Evolutionary conservation across 2,329 filamentous ascomycete genomes (phyloP).

Genomic region (Aspergillus quadrilineatus): DNA sequence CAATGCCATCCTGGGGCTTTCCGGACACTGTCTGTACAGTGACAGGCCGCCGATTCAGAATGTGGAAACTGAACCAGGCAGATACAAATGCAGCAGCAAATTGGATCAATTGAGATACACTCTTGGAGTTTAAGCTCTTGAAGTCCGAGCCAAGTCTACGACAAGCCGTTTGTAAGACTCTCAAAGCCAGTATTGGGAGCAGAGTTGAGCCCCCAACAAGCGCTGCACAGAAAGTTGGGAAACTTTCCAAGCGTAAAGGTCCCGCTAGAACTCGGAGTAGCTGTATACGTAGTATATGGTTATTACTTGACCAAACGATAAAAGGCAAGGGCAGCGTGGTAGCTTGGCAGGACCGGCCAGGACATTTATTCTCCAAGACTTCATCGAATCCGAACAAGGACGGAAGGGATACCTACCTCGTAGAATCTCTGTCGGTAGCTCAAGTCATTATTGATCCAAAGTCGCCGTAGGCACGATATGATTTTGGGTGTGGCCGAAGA

Average conservation of each 20-base stretch:
- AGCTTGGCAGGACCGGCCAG: neutral
- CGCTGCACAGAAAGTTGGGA: constrained; percentile 54
- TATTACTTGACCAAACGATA: constrained; percentile 3
- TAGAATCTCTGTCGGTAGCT: constrained; percentile 34
- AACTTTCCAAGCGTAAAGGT: constrained; percentile 47
- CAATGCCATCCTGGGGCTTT: constrained; percentile 7
- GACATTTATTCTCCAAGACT: neutral
- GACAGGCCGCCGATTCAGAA: constrained; percentile 46
- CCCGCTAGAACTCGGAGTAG: constrained; percentile 38
- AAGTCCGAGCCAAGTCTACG: constrained; percentile 20
- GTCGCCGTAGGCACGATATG: constrained; percentile 37
- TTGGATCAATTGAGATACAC: constrained; percentile 30
- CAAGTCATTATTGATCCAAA: constrained; percentile 33
- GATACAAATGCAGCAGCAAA: constrained; percentile 50
- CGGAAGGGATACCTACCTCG: constrained; percentile 33
- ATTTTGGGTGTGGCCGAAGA: constrained; percentile 49
- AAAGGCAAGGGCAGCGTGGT: neutral
- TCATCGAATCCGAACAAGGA: constrained; percentile 8
- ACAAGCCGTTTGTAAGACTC: constrained; percentile 26
- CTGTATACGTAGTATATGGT: constrained; percentile 32
- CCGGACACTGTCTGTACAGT: constrained; percentile 16
- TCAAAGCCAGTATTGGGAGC: constrained; percentile 36
- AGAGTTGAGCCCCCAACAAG: constrained; percentile 54
- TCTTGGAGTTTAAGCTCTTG: constrained; percentile 19
- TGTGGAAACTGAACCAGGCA: constrained; percentile 49